Conservation (phyloP, 2,329 filamentous ascomycete species). For the Blastomyces gilchristii region DNA sequence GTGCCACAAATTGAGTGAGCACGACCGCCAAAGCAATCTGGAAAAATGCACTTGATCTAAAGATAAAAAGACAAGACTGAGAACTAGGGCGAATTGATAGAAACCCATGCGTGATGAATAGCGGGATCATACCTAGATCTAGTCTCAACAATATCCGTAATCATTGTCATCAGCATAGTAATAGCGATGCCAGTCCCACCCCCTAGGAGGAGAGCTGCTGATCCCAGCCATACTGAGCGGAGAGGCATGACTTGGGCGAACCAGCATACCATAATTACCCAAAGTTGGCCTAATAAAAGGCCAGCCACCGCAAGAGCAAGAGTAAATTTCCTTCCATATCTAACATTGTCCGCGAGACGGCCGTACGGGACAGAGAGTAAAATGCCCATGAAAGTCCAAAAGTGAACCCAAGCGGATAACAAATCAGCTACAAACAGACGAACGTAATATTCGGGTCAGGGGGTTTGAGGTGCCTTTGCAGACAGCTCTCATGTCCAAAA, state of each 20-base stretch:
- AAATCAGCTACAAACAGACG: background rate
- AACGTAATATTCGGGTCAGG: background rate
- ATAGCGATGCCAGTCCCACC: slow-evolving; percentile 40
- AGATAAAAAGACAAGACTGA: background rate
- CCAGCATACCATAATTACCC: slow-evolving; percentile 28
- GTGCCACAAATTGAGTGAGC: slow-evolving; percentile 31
- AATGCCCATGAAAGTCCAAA: slow-evolving; percentile 28
- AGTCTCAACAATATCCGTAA: slow-evolving; percentile 41
- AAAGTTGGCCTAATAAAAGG: slow-evolving; percentile 27
- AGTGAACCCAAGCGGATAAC: background rate
- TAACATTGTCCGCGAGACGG: slow-evolving; percentile 36
- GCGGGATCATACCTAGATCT: slow-evolving; percentile 30
- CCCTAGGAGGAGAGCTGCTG: slow-evolving; percentile 37
- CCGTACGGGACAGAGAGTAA: slow-evolving; percentile 42
- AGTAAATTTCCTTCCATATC: slow-evolving; percentile 38
- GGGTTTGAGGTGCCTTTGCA: background rate
- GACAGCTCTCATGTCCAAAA: background rate
- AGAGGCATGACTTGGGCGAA: slow-evolving; percentile 35
- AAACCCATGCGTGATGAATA: background rate
- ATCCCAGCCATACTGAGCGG: slow-evolving; percentile 40
- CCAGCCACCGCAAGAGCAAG: slow-evolving; percentile 36
- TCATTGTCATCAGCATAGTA: slow-evolving; percentile 42
- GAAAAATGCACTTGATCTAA: slow-evolving; percentile 34
- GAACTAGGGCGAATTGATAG: background rate
- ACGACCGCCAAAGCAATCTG: slow-evolving; percentile 32